phyloP scores from a whole-genome alignment of 306 rosid genomes.

The Acacia acuminata region DNA sequence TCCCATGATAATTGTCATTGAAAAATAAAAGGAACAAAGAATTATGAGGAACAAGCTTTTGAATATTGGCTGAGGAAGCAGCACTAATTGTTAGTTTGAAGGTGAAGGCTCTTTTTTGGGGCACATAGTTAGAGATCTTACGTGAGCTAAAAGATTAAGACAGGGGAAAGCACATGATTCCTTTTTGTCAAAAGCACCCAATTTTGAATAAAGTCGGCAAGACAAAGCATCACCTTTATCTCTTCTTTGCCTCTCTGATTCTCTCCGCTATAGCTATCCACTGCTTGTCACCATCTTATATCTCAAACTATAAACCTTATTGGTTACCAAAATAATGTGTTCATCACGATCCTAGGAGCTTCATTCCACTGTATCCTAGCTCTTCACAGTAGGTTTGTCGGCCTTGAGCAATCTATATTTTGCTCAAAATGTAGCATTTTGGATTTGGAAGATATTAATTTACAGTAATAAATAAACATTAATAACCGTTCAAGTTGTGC shows the following conservation, averaged over 20 bases:
- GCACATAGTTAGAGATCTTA: background rate
- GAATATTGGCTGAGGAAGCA: background rate
- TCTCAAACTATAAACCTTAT: conserved; percentile 28
- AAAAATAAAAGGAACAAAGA: background rate
- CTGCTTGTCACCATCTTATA: conserved; percentile 43
- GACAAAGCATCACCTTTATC: conserved; percentile 67
- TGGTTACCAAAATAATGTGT: conserved; percentile 19
- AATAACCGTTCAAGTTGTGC: background rate
- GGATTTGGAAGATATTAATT: background rate
- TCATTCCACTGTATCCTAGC: conserved; percentile 34
- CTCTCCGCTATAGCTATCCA: conserved; percentile 23
- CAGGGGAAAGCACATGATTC: conserved; percentile 69
- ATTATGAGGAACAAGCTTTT: background rate
- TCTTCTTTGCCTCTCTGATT: conserved; percentile 40
- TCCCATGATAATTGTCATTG: background rate
- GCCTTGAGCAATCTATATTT: conserved; percentile 15
- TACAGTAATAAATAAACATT: background rate
- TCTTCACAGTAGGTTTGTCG: conserved; percentile 34
- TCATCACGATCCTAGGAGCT: conserved; percentile 35
- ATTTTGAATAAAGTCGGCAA: conserved; percentile 58
- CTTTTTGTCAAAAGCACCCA: conserved; percentile 56
- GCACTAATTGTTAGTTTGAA: background rate
- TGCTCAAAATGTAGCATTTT: background rate
- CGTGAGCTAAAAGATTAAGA: conserved; percentile 30
- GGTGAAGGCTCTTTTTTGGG: background rate